Evolutionary conservation across 148 eudicot species (phyloP).

Genomic region (Salicornia ramosissima): DNA sequence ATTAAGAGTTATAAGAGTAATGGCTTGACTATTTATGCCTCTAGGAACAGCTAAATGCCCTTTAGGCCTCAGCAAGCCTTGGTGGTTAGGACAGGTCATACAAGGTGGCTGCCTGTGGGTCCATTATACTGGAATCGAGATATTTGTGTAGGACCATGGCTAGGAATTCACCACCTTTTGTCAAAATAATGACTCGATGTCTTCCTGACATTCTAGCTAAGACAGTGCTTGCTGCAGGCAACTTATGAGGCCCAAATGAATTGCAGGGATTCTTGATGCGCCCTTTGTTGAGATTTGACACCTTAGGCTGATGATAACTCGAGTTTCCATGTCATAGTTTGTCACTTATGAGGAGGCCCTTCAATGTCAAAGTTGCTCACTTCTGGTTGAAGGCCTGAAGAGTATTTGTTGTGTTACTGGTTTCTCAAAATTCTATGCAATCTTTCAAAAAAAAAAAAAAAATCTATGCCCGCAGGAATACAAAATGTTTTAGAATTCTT

Average conservation of each 20-base stretch:
- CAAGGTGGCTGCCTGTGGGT: not conserved
- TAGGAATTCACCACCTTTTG: conserved; percentile 1
- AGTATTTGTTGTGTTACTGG: not conserved
- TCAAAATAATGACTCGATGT: not conserved
- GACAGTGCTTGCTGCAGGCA: not conserved
- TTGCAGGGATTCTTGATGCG: not conserved
- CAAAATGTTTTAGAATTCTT: not conserved
- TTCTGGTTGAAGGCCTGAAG: not conserved
- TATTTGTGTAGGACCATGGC: not conserved
- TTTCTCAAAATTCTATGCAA: not conserved
- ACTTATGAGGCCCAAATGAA: not conserved
- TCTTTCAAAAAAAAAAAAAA: no score
- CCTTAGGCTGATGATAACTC: conserved; percentile 1
- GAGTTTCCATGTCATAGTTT: no score
- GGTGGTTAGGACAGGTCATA: not conserved
- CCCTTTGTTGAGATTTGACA: conserved; percentile 8
- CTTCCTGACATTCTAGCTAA: not conserved
- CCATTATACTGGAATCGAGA: not conserved
- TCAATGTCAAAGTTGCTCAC: not conserved
- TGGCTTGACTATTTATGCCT: not conserved
- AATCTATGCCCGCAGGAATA: not conserved
- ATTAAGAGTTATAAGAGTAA: no score
- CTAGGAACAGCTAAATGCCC: not conserved
- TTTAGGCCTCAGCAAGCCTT: not conserved
- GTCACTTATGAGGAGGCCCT: not conserved